Percentiles rank a stretch among this genome's conserved stretches.
Conservation (phyloP, 2,329 filamentous ascomycete genomes). For the Leptographium procerum region DNA sequence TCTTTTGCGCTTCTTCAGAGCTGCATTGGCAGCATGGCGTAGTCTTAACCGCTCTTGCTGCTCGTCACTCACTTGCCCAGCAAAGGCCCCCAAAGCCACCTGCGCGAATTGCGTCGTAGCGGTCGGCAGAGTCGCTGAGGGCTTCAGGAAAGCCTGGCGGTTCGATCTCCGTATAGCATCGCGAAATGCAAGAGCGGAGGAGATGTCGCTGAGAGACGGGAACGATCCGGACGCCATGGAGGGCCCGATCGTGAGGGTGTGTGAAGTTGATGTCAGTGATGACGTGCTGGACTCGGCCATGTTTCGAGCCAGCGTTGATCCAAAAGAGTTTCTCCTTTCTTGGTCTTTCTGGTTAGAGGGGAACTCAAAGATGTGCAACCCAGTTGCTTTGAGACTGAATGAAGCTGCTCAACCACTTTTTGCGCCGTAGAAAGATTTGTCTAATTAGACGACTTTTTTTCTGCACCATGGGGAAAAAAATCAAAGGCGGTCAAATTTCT, state of each 20-base stretch:
- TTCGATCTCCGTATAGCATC: conserved; percentile 47
- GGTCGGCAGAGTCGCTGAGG: conserved; percentile 52
- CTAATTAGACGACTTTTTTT: neutral
- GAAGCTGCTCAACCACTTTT: neutral
- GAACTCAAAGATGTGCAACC: neutral
- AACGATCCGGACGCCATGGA: conserved; percentile 17
- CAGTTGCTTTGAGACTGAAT: neutral
- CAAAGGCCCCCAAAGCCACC: conserved; percentile 66
- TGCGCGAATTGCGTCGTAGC: conserved; percentile 69
- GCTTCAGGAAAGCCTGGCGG: conserved; percentile 68
- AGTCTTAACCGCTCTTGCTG: conserved; percentile 55
- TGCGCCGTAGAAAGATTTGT: neutral
- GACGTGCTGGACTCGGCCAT: conserved; percentile 35
- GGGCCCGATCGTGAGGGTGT: conserved; percentile 29
- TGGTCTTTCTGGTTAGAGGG: neutral
- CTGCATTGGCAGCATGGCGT: conserved; percentile 27
- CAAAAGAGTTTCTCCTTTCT: neutral
- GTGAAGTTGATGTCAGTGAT: conserved; percentile 52
- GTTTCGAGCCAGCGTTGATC: neutral
- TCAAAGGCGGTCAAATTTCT: neutral
- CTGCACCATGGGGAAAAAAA: neutral
- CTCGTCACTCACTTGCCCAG: conserved; percentile 58
- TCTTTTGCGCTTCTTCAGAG: conserved; percentile 66
- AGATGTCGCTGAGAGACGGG: conserved; percentile 16
- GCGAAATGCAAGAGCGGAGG: conserved; percentile 30